phyloP scores from a whole-genome alignment of 257 asterid genomes.

The Parsonsia alboflavescens region DNA sequence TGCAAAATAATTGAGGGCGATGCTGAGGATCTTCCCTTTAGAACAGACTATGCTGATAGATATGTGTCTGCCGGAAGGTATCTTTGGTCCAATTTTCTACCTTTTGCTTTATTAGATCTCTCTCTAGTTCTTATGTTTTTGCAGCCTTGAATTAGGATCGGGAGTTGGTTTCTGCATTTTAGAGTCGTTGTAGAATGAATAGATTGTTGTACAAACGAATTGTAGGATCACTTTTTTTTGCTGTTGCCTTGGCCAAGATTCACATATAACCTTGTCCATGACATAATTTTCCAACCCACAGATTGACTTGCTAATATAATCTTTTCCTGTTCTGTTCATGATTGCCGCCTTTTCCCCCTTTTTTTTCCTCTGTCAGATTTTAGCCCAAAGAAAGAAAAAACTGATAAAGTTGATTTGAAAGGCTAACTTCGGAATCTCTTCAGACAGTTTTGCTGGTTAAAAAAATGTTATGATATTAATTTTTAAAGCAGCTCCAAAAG shows the following conservation, averaged over 20 bases:
- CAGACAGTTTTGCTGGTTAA: no score
- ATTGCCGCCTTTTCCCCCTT: no score
- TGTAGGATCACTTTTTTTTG: no score
- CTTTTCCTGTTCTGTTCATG: no score
- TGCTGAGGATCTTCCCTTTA: constrained; percentile 92
- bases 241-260: not conserved
- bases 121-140: not conserved
- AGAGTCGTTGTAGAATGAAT: not conserved
- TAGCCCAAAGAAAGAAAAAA: no score
- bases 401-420: no score
- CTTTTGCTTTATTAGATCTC: not conserved
- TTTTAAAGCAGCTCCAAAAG: no score
- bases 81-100: not conserved
- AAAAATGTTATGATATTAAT: no score
- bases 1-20: constrained; percentile 89
- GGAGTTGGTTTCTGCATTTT: not conserved
- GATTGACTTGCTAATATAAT: not conserved
- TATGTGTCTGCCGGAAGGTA: constrained; percentile 96
- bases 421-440: no score
- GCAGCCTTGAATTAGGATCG: not conserved
- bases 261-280: not conserved
- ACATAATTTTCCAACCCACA: no score
- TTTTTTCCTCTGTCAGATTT: no score
- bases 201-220: not conserved
- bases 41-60: constrained; percentile 70